These are phyloP conservation scores for Exserohilum rostratum DNA, from an alignment of 2,329 filamentous ascomycete species.

Conservation along the genomic window DNA sequence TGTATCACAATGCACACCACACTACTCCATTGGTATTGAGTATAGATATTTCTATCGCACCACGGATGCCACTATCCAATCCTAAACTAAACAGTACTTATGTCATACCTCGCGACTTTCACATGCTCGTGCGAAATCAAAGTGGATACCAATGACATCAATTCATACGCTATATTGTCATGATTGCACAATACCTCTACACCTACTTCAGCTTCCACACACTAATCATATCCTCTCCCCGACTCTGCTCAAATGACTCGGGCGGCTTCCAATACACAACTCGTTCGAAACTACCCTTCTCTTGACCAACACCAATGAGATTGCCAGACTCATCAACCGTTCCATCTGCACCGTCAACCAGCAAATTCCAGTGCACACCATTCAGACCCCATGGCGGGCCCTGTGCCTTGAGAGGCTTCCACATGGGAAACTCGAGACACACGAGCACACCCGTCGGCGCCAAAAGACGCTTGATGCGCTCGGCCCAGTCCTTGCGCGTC, in stretches of 20 bases:
- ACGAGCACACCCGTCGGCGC: constrained; percentile 58
- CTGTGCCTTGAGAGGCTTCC: constrained; percentile 65
- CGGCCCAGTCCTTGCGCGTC: constrained; percentile 61
- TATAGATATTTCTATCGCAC: no score
- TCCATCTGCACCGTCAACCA: constrained; percentile 18
- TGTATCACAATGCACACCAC: no score
- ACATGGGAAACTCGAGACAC: constrained; percentile 75
- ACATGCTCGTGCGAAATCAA: no score
- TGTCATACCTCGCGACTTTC: no score
- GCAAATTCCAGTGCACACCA: constrained; percentile 35
- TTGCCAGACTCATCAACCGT: constrained; percentile 17
- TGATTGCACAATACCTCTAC: not conserved
- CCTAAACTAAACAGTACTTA: no score
- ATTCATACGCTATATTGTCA: not conserved
- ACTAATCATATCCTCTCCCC: constrained; percentile 23
- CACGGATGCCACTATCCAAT: no score
- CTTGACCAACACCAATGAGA: constrained; percentile 2
- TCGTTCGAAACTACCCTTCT: constrained; percentile 16
- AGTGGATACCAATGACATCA: not conserved
- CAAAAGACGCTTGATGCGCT: constrained; percentile 60
- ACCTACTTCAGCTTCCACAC: constrained; percentile 20
- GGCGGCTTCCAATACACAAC: constrained; percentile 22
- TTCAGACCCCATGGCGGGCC: constrained; percentile 77
- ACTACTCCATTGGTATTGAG: no score
- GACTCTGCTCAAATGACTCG: constrained; percentile 22